Evolutionary conservation across 176 grass and related monocot genomes (phyloP).

Genomic region (Zizania latifolia): DNA sequence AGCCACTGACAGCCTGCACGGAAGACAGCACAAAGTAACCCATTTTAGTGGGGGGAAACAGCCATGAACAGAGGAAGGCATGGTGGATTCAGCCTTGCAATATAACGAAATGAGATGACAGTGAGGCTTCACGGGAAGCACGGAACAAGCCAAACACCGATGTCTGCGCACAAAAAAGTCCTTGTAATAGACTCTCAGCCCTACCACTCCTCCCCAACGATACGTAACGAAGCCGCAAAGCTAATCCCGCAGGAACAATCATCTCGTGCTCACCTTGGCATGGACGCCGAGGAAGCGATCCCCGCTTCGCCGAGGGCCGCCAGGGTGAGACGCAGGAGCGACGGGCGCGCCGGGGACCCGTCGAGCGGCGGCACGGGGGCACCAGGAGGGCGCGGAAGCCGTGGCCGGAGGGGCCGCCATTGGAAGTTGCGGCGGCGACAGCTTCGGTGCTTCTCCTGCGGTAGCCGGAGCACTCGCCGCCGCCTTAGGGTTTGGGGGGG

Average conservation of each 20-base stretch:
- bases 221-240: not conserved
- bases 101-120: not conserved
- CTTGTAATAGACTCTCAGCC: not conserved
- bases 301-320: not conserved
- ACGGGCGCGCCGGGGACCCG: not conserved
- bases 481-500: conserved; percentile 22
- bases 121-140: not conserved
- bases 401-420: conserved; percentile 24
- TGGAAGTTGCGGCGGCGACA: not conserved
- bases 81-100: not conserved
- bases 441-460: not conserved
- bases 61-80: not conserved
- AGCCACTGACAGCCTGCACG: conserved; percentile 6
- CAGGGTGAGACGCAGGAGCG: not conserved
- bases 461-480: conserved; percentile 2
- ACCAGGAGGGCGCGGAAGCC: conserved; percentile 4
- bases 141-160: not conserved
- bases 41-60: not conserved
- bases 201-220: not conserved
- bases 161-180: too few species aligned
- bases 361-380: not conserved
- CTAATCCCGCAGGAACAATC: not conserved
- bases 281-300: not conserved
- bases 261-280: conserved; percentile 10
- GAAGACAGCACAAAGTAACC: not conserved